These are phyloP conservation scores for Microcera coccophila DNA, from an alignment of 2,329 filamentous ascomycete species.

Conservation along the genomic window DNA sequence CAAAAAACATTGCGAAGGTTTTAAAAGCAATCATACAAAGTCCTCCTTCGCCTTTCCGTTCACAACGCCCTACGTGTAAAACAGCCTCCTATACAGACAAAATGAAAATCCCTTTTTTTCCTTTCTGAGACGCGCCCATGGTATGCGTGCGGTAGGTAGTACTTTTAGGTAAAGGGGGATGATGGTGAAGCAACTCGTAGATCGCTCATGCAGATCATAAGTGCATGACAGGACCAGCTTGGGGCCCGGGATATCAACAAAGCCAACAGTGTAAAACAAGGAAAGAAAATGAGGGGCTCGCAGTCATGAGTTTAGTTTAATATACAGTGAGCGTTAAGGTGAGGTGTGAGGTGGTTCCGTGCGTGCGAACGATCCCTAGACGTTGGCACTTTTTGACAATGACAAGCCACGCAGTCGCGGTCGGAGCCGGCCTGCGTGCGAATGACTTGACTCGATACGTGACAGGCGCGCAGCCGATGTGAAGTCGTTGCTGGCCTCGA, in stretches of 20 bases:
- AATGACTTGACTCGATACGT: slow-evolving; percentile 73
- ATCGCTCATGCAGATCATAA: slow-evolving; percentile 51
- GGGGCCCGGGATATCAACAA: slow-evolving; percentile 37
- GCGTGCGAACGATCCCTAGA: slow-evolving; percentile 25
- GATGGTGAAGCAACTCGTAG: slow-evolving; percentile 35
- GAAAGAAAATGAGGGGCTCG: slow-evolving; percentile 8
- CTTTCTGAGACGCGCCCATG: slow-evolving; percentile 16
- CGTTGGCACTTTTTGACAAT: slow-evolving; percentile 39
- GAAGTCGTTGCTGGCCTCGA: slow-evolving; percentile 85
- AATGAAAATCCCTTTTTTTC: slow-evolving; percentile 16
- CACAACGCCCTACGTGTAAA: slow-evolving; percentile 35
- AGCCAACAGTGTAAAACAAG: slow-evolving; percentile 27
- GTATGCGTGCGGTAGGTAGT: slow-evolving; percentile 6
- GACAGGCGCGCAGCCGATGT: slow-evolving; percentile 83
- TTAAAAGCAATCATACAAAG: slow-evolving; percentile 23
- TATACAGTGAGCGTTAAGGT: slow-evolving; percentile 27
- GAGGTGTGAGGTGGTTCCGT: slow-evolving; percentile 12
- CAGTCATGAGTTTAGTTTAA: slow-evolving; percentile 23
- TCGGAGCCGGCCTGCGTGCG: slow-evolving; percentile 33
- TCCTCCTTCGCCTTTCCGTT: slow-evolving; percentile 26
- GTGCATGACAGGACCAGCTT: slow-evolving; percentile 29
- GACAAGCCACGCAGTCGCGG: slow-evolving; percentile 42
- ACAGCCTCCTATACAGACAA: slow-evolving; percentile 19
- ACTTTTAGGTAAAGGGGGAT: slow-evolving; percentile 15
- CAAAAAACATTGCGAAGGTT: slow-evolving; percentile 22